A percentile compares a stretch with the other conserved stretches of the same genome.
Evolutionary conservation across 768 basidiomycete genomes (phyloP).

Genomic region (Xanthoconium stramineum): DNA sequence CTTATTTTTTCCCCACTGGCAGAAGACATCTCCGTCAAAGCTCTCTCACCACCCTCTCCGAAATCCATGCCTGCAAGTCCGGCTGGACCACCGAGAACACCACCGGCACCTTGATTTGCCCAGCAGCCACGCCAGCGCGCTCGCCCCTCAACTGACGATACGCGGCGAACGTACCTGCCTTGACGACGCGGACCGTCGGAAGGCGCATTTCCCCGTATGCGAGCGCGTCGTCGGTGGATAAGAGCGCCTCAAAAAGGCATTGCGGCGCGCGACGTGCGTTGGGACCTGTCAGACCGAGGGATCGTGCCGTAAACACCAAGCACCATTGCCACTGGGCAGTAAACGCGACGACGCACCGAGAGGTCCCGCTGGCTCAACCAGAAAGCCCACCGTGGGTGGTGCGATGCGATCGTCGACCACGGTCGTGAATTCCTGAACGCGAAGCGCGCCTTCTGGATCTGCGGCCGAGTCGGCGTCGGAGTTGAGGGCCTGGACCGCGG

Average conservation of each 20-base stretch:
- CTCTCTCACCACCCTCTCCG: not conserved
- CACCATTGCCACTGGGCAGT: no score
- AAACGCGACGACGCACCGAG: not conserved
- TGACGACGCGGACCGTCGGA: not conserved
- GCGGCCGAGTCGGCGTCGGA: not conserved
- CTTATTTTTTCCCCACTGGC: no score
- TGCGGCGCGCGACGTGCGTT: not conserved
- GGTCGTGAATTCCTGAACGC: not conserved
- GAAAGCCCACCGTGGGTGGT: not conserved
- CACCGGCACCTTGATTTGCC: not conserved
- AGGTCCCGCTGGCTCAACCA: not conserved
- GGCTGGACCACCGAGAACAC: not conserved
- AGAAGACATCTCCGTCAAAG: not conserved
- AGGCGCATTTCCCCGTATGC: not conserved
- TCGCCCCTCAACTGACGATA: not conserved
- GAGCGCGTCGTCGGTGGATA: not conserved
- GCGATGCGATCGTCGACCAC: not conserved
- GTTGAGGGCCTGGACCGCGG: not conserved
- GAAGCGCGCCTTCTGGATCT: not conserved
- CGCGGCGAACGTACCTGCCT: not conserved
- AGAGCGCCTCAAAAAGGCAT: not conserved
- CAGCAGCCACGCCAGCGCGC: not conserved
- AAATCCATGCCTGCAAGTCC: not conserved
- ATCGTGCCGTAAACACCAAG: no score
- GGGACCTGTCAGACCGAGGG: not conserved